A percentile compares a stretch with the other conserved stretches of the same genome.
These are phyloP conservation scores for Monilinia laxa DNA, from an alignment of 2,329 filamentous ascomycete genomes.

Conservation along the genomic window DNA sequence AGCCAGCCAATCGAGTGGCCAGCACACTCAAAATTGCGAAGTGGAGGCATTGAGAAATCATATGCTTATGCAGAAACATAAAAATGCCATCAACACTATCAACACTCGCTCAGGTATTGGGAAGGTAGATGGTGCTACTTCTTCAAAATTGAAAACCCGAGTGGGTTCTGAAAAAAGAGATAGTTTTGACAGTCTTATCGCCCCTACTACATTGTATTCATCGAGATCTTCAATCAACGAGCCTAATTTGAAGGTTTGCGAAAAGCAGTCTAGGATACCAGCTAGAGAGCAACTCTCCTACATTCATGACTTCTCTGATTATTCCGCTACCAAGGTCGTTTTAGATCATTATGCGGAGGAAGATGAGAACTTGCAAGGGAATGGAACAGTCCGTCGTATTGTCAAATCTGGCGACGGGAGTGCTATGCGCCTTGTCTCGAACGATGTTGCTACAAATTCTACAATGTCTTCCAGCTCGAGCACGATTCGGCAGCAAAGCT, in stretches of 20 bases:
- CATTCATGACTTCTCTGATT: slow-evolving; percentile 35
- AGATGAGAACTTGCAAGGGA: slow-evolving; percentile 23
- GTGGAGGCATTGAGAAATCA: slow-evolving; percentile 5
- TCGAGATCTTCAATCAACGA: background rate
- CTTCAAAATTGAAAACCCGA: background rate
- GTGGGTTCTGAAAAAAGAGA: background rate
- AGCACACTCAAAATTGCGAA: background rate
- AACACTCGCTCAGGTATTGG: background rate
- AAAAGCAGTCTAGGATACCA: slow-evolving; percentile 18
- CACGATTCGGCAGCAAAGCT: slow-evolving; percentile 8
- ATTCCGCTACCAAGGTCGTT: slow-evolving; percentile 31
- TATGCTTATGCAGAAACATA: slow-evolving; percentile 1
- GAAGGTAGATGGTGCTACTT: slow-evolving; percentile 9
- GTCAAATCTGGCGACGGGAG: background rate
- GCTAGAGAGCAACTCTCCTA: slow-evolving; percentile 29
- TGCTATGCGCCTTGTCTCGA: background rate
- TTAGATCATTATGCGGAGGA: slow-evolving; percentile 34
- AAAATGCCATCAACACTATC: slow-evolving; percentile 1
- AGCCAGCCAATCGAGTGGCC: background rate
- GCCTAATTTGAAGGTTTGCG: slow-evolving; percentile 4
- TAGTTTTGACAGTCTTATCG: slow-evolving; percentile 7
- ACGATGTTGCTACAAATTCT: background rate
- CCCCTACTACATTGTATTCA: background rate
- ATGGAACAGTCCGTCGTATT: slow-evolving; percentile 4
- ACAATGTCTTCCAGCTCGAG: slow-evolving; percentile 4